These are phyloP conservation scores for Eucalyptus polyanthemos DNA, from an alignment of 345 rosid species.

Conservation along the genomic window DNA sequence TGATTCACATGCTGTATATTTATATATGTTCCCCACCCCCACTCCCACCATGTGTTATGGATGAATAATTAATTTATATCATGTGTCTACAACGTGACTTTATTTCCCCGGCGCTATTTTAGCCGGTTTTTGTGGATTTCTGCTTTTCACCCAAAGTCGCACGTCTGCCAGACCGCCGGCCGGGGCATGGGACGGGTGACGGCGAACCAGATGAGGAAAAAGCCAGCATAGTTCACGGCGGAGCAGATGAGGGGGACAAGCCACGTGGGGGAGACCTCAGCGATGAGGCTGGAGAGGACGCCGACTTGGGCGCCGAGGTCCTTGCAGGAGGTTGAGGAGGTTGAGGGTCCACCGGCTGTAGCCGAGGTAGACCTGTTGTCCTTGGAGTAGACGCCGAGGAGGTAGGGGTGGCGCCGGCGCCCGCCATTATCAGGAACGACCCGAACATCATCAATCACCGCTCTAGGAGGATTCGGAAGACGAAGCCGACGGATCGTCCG, in stretches of 20 bases:
- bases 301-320: background rate
- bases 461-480: background rate
- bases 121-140: too few relatives aligned
- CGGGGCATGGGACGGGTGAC: too few relatives aligned
- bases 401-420: background rate
- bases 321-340: too few relatives aligned
- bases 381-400: constrained; percentile 5
- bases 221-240: too few relatives aligned
- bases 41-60: background rate
- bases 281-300: background rate
- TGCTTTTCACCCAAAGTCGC: too few relatives aligned
- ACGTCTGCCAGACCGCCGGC: too few relatives aligned
- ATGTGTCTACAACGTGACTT: background rate
- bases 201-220: too few relatives aligned
- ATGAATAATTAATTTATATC: background rate
- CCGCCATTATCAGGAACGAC: constrained; percentile 1
- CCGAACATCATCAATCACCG: constrained; percentile 5
- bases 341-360: too few relatives aligned
- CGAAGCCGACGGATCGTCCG: too few relatives aligned
- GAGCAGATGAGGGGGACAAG: too few relatives aligned
- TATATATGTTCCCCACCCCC: background rate
- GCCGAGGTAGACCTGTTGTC: background rate
- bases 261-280: too few relatives aligned
- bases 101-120: too few relatives aligned
- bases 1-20: background rate